Evolutionary conservation across 345 rosid genomes (phyloP).

Genomic region (Aurinia saxatilis): DNA sequence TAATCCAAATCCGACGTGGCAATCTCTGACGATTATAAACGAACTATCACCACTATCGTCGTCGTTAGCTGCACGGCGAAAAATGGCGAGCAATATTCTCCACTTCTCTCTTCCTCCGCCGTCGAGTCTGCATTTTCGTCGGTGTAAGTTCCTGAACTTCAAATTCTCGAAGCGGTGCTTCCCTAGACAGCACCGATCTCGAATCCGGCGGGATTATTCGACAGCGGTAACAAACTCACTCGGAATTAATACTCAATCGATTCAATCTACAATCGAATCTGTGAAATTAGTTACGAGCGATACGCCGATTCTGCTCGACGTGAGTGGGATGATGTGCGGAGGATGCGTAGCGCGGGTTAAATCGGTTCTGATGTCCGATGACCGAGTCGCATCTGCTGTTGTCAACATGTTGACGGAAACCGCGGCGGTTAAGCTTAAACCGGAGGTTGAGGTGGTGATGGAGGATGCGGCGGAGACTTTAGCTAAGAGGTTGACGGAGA

Average conservation of each 20-base stretch:
- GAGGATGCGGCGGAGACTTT: conserved; percentile 48
- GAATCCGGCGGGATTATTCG: conserved; percentile 5
- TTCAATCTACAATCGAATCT: conserved; percentile 10
- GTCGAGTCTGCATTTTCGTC: conserved; percentile 23
- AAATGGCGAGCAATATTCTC: conserved; percentile 48
- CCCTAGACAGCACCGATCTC: conserved; percentile 22
- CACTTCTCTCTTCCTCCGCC: conserved; percentile 30
- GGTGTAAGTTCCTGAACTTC: conserved; percentile 2
- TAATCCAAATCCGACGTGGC: conserved; percentile 25
- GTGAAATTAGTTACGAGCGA: conserved; percentile 23
- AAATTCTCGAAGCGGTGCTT: conserved; percentile 21
- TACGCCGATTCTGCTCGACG: conserved; percentile 58
- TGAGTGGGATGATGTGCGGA: conserved; percentile 93
- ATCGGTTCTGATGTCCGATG: conserved; percentile 60
- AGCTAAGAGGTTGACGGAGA: conserved; percentile 63
- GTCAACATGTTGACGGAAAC: conserved; percentile 92
- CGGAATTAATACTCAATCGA: conserved; percentile 36
- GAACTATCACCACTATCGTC: conserved; percentile 1
- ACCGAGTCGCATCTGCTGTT: conserved; percentile 72
- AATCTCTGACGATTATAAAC: neutral
- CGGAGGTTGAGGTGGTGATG: conserved; percentile 27
- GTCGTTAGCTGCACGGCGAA: neutral
- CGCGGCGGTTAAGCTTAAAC: conserved; percentile 62
- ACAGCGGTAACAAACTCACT: conserved; percentile 39
- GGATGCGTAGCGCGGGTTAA: conserved; percentile 84